These are phyloP conservation scores for Schoenoplectus triqueter DNA, from an alignment of 202 grass and related monocot genomes.

Conservation along the genomic window DNA sequence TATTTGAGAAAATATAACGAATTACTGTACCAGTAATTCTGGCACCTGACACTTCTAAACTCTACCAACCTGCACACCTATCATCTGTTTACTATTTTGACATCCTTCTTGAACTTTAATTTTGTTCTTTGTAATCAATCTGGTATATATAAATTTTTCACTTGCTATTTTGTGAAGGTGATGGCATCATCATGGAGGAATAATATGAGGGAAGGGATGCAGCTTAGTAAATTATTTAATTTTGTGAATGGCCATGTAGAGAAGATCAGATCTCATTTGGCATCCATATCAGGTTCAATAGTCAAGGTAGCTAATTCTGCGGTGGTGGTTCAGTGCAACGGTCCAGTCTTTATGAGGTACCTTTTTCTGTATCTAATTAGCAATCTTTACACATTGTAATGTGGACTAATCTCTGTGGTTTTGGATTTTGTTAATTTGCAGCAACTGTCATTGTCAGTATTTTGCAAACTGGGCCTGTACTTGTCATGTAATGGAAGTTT, in stretches of 20 bases:
- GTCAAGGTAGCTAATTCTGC: slow-evolving; percentile 39
- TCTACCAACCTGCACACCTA: background rate
- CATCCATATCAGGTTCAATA: slow-evolving; percentile 47
- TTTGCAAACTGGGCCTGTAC: background rate
- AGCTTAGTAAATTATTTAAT: slow-evolving; percentile 48
- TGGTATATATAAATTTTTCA: background rate
- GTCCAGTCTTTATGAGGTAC: slow-evolving; percentile 65
- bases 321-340: slow-evolving; percentile 17
- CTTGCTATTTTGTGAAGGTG: slow-evolving; percentile 52
- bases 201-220: slow-evolving; percentile 52
- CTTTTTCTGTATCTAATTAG: background rate
- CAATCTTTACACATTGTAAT: background rate
- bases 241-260: slow-evolving; percentile 55
- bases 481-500: background rate
- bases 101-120: slow-evolving; percentile 11
- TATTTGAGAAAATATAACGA: background rate
- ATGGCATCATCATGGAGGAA: slow-evolving; percentile 75
- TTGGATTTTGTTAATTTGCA: slow-evolving; percentile 2
- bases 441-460: slow-evolving; percentile 9
- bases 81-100: slow-evolving; percentile 3
- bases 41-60: background rate
- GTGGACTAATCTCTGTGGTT: background rate
- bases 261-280: slow-evolving; percentile 57
- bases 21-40: background rate
- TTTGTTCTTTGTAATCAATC: slow-evolving; percentile 29